phyloP scores from a whole-genome alignment of 2,329 filamentous ascomycete genomes.

The Fusarium sp. region DNA sequence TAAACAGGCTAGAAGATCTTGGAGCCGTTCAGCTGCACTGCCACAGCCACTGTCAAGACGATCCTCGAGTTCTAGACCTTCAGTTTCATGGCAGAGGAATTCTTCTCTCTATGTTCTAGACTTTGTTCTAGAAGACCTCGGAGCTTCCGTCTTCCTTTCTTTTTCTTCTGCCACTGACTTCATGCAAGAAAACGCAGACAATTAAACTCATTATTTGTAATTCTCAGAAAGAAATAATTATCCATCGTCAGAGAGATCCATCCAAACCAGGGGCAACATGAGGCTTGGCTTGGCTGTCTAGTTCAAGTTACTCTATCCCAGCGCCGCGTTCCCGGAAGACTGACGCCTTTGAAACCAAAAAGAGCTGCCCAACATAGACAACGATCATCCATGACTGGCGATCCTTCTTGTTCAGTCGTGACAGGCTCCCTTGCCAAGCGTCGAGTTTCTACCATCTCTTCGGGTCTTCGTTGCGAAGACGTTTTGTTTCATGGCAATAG shows the following conservation, averaged over 20 bases:
- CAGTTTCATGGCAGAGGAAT: not conserved
- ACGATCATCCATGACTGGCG: not conserved
- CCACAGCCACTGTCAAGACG: not conserved
- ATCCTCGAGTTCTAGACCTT: conserved; percentile 29
- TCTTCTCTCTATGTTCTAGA: conserved; percentile 1
- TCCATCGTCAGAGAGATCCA: not conserved
- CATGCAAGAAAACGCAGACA: not conserved
- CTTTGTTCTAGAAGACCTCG: conserved; percentile 14
- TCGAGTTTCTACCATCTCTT: not conserved
- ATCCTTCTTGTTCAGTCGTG: not conserved
- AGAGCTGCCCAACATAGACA: not conserved
- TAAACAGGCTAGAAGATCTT: not conserved
- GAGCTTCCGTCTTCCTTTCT: not conserved
- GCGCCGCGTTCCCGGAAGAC: conserved; percentile 4
- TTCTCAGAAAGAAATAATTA: not conserved
- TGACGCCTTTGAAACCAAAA: conserved; percentile 4
- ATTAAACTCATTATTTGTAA: conserved; percentile 14
- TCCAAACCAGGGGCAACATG: not conserved
- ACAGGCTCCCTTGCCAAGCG: not conserved
- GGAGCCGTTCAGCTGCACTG: conserved; percentile 4
- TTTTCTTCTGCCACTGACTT: not conserved
- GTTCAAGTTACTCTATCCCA: conserved; percentile 1
- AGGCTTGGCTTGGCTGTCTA: not conserved
- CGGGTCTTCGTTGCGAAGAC: not conserved
- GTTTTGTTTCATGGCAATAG: conserved; percentile 16